phyloP scores from a whole-genome alignment of 2,329 filamentous ascomycete genomes.

The Pyricularia sp. region DNA sequence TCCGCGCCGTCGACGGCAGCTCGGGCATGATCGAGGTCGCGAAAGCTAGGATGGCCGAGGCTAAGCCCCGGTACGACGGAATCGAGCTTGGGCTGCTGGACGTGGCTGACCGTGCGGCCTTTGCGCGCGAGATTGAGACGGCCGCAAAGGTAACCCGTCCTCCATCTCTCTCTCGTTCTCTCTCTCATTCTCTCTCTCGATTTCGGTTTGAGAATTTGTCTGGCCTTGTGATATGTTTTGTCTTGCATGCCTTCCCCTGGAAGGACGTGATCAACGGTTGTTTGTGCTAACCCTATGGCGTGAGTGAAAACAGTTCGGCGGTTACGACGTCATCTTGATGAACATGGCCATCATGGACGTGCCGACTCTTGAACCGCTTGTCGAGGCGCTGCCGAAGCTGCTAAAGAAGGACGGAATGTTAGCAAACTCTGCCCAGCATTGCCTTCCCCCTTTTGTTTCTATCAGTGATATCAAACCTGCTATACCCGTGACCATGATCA shows the following conservation, averaged over 20 bases:
- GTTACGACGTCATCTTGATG: conserved; percentile 33
- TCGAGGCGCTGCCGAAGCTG: conserved; percentile 27
- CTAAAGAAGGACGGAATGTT: conserved; percentile 30
- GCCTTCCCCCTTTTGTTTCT: conserved; percentile 6
- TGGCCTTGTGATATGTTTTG: too few relatives aligned
- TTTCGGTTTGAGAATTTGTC: too few relatives aligned
- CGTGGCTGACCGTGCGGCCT: conserved; percentile 20
- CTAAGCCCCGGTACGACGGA: conserved; percentile 7
- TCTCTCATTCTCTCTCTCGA: too few relatives aligned
- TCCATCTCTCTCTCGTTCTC: neutral
- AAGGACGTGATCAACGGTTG: neutral
- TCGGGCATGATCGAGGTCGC: conserved; percentile 29
- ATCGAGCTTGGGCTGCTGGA: conserved; percentile 26
- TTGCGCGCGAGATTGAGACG: neutral
- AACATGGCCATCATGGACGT: conserved; percentile 43
- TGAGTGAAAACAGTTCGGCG: conserved; percentile 6
- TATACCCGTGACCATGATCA: neutral
- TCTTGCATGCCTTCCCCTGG: neutral
- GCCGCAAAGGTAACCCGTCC: conserved; percentile 1
- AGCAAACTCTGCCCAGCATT: conserved; percentile 9
- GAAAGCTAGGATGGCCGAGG: conserved; percentile 9
- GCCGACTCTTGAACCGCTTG: conserved; percentile 30
- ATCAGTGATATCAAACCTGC: too few relatives aligned
- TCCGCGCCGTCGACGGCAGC: conserved; percentile 33
- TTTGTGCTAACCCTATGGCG: neutral